A percentile compares a stretch with the other conserved stretches of the same genome.
Evolutionary conservation across 2,329 filamentous ascomycete species (phyloP).

Genomic region (Scedosporium dehoogii): DNA sequence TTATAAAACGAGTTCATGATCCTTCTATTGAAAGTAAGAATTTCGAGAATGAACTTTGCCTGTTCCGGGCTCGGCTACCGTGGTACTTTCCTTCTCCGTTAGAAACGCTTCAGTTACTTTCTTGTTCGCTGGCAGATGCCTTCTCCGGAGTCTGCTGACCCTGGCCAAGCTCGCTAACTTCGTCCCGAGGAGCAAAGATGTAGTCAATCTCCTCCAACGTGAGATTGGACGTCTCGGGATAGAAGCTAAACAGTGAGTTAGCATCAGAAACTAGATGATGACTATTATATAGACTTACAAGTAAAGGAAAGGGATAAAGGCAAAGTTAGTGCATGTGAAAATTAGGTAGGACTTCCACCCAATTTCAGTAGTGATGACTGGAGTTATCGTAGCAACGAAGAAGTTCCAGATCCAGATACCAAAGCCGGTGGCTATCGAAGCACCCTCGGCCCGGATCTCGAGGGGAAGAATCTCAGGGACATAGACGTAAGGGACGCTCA

Average conservation of each 20-base stretch:
- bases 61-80: no score
- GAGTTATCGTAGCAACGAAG: conserved; percentile 66
- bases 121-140: not conserved
- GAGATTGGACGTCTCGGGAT: conserved; percentile 34
- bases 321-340: conserved; percentile 36
- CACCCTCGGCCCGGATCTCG: conserved; percentile 48
- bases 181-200: conserved; percentile 40
- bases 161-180: not conserved
- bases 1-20: no score
- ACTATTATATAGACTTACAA: not conserved
- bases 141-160: not conserved
- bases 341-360: conserved; percentile 47
- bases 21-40: no score
- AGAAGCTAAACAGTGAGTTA: conserved; percentile 27
- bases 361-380: conserved; percentile 56
- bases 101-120: not conserved
- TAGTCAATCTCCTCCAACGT: conserved; percentile 53
- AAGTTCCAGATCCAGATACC: conserved; percentile 67
- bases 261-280: not conserved
- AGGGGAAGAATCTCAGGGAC: conserved; percentile 56
- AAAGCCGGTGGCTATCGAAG: conserved; percentile 51
- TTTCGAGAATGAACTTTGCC: no score
- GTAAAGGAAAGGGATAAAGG: conserved; percentile 29
- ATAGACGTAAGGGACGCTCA: conserved; percentile 56
- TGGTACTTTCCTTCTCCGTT: no score